Conservation (phyloP, 352 stramenopile genomes). For the Phytophthora foliorum region DNA sequence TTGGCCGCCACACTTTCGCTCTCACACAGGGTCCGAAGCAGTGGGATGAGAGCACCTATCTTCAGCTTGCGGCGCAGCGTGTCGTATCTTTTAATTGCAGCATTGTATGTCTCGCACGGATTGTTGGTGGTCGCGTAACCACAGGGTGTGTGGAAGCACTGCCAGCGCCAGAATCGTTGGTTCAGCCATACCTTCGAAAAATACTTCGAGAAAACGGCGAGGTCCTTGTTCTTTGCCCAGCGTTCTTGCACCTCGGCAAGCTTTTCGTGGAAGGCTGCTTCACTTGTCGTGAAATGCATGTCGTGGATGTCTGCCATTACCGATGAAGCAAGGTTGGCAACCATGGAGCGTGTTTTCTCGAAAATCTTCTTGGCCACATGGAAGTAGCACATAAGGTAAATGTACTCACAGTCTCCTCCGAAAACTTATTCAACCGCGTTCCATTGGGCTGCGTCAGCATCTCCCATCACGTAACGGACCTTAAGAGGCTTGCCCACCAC, state of each 20-base stretch:
- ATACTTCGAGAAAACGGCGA: background rate
- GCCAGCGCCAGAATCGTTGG: slow-evolving; percentile 4
- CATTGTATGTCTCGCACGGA: slow-evolving; percentile 34
- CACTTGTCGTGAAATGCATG: slow-evolving; percentile 14
- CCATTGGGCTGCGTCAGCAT: slow-evolving; percentile 32
- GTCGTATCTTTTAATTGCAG: slow-evolving; percentile 32
- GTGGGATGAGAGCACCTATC: slow-evolving; percentile 11
- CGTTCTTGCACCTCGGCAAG: slow-evolving; percentile 1
- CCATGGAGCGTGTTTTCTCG: slow-evolving; percentile 12
- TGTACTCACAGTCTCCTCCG: background rate
- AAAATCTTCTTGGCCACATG: slow-evolving; percentile 27
- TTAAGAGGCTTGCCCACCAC: slow-evolving; percentile 5
- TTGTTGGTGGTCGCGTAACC: slow-evolving; percentile 36
- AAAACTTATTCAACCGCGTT: slow-evolving; percentile 21
- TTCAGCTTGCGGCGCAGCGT: slow-evolving; percentile 15
- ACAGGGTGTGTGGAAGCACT: slow-evolving; percentile 24
- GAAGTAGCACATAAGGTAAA: slow-evolving; percentile 35
- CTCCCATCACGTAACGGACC: slow-evolving; percentile 25
- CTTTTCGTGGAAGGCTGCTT: background rate
- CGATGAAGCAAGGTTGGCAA: background rate
- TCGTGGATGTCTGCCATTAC: slow-evolving; percentile 22
- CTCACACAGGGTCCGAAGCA: slow-evolving; percentile 1
- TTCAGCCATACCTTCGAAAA: slow-evolving; percentile 6
- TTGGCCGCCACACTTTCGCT: background rate
- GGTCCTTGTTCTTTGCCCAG: background rate